Conservation (phyloP, 2,329 filamentous ascomycete genomes). For the Penicillium aurantiogriseum region DNA sequence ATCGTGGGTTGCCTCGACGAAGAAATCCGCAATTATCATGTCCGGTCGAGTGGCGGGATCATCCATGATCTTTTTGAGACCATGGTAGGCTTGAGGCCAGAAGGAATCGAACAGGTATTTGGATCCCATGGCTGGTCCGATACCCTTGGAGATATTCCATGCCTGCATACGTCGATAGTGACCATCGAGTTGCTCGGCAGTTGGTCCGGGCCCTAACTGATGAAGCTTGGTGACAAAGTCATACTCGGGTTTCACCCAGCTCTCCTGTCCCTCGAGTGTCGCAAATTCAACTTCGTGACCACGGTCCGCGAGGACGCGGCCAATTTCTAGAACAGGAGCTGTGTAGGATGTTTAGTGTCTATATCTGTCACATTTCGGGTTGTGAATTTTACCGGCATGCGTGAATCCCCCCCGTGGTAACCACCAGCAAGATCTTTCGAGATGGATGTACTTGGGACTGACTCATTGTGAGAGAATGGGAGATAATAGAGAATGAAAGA, state of each 20-base stretch:
- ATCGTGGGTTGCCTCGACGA: background rate
- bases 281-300: background rate
- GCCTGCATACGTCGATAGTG: background rate
- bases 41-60: background rate
- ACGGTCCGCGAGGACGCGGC: background rate
- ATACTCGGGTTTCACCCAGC: background rate
- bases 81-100: background rate
- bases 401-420: background rate
- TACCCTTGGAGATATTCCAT: background rate
- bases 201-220: background rate
- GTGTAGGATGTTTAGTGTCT: background rate
- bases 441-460: background rate
- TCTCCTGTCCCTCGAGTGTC: background rate
- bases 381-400: background rate
- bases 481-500: background rate
- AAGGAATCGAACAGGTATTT: background rate
- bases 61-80: background rate
- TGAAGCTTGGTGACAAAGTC: background rate
- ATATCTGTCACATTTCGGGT: too few species aligned
- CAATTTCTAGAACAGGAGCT: background rate
- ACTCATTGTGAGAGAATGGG: background rate
- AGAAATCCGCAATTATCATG: background rate
- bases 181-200: background rate
- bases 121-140: background rate
- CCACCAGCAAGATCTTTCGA: background rate